Conservation (phyloP, 2,329 filamentous ascomycete species). For the Talaromyces sp. region DNA sequence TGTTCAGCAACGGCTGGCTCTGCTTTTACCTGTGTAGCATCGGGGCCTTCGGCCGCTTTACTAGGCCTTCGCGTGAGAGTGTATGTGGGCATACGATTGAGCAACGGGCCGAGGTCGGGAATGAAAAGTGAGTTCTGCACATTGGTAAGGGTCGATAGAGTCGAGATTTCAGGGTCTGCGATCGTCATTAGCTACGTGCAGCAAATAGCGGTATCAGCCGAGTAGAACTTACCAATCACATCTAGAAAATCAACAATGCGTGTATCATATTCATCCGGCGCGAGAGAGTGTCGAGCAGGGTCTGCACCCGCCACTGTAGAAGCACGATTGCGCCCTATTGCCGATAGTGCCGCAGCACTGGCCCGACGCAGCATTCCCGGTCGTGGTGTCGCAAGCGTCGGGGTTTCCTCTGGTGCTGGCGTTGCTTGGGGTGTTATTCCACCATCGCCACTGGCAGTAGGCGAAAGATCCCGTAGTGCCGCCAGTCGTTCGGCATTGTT, state of each 20-base stretch:
- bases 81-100: constrained; percentile 78
- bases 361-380: constrained; percentile 29
- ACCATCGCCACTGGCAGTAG: not conserved
- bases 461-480: not conserved
- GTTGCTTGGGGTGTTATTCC: not conserved
- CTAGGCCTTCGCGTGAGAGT: constrained; percentile 56
- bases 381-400: not conserved
- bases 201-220: not conserved
- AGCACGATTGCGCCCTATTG: constrained; percentile 33
- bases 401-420: not conserved
- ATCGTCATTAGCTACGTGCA: not conserved
- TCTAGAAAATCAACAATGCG: constrained; percentile 66
- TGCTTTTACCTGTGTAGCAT: constrained; percentile 8
- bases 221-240: constrained; percentile 56
- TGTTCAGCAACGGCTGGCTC: constrained; percentile 22
- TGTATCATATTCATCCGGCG: constrained; percentile 53
- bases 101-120: constrained; percentile 68
- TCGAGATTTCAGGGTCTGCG: constrained; percentile 74
- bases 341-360: constrained; percentile 31
- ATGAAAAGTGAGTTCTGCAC: constrained; percentile 87
- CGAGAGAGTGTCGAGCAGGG: constrained; percentile 19
- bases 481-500: constrained; percentile 19
- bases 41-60: constrained; percentile 28
- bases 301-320: constrained; percentile 28
- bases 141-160: constrained; percentile 79